Evolutionary conservation across 2,329 filamentous ascomycete species (phyloP).

Genomic region (Exutisphaerella laricina): DNA sequence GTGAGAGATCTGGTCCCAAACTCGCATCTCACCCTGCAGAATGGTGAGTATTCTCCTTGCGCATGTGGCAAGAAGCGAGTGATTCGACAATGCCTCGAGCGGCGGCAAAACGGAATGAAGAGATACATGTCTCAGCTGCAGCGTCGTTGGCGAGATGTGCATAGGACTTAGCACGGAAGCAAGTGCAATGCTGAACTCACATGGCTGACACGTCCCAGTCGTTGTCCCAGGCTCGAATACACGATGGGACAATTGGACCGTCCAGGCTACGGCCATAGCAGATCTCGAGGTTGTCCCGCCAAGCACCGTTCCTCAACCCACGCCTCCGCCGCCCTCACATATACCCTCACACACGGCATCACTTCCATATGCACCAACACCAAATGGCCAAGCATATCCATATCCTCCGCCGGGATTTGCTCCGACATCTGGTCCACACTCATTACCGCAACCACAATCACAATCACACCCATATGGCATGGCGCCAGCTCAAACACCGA

Average conservation of each 20-base stretch:
- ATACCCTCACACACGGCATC: neutral
- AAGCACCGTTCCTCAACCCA: conserved; percentile 6
- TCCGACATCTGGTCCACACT: neutral
- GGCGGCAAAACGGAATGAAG: too few relatives aligned
- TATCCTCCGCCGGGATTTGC: neutral
- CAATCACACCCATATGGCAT: neutral
- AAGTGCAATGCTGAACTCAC: too few relatives aligned
- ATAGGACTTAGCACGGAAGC: too few relatives aligned
- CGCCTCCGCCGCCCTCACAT: conserved; percentile 9
- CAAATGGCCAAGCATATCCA: neutral
- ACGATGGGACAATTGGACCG: conserved; percentile 47
- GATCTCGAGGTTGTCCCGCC: conserved; percentile 49
- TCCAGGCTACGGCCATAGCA: conserved; percentile 54
- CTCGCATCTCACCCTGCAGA: conserved; percentile 61
- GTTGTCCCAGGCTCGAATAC: conserved; percentile 52
- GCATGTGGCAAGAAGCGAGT: too few relatives aligned
- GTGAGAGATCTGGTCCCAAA: conserved; percentile 63
- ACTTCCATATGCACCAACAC: neutral
- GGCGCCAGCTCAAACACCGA: neutral
- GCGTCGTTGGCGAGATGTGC: too few relatives aligned
- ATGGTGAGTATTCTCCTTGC: conserved; percentile 58
- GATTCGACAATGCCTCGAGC: too few relatives aligned
- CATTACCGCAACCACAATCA: neutral
- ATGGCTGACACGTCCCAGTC: too few relatives aligned
- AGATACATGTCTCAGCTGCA: too few relatives aligned